phyloP scores from a whole-genome alignment of 2,329 filamentous ascomycete genomes.

The Botrytis deweyae region DNA sequence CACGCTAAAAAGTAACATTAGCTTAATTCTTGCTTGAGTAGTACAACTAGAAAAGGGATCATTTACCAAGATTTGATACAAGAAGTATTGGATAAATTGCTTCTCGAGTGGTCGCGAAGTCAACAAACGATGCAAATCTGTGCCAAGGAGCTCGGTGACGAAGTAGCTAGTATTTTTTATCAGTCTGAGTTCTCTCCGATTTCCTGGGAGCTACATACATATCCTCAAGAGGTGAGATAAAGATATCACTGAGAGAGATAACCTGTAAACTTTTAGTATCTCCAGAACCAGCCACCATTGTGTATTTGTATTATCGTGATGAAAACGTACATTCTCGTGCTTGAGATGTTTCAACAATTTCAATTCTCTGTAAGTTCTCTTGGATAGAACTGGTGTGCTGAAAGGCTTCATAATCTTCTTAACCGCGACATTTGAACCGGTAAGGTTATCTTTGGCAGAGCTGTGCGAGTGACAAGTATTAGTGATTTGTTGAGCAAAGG shows the following conservation, averaged over 20 bases:
- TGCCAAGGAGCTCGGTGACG: conserved; percentile 95
- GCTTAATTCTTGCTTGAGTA: conserved; percentile 5
- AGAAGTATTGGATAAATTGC: conserved; percentile 99
- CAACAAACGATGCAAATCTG: conserved; percentile 90
- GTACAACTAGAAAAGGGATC: not conserved
- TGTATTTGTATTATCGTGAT: not conserved
- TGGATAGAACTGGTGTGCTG: conserved; percentile 96
- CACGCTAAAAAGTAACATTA: conserved; percentile 60
- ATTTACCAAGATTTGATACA: conserved; percentile 95
- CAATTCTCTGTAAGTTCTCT: conserved; percentile 95
- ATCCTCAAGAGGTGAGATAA: conserved; percentile 97
- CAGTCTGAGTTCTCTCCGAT: conserved; percentile 29
- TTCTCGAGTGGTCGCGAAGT: conserved; percentile 96
- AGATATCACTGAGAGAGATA: conserved; percentile 98
- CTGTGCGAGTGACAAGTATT: conserved; percentile 48
- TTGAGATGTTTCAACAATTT: conserved; percentile 95
- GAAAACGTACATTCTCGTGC: conserved; percentile 79
- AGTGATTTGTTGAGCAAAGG: conserved; percentile 22
- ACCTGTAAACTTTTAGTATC: conserved; percentile 56
- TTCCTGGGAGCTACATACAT: conserved; percentile 61
- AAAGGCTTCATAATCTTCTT: conserved; percentile 99
- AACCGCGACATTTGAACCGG: conserved; percentile 91
- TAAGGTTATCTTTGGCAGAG: conserved; percentile 97
- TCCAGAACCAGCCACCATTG: conserved; percentile 12
- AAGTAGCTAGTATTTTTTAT: conserved; percentile 69